Base-by-base conservation (phyloP, 1,139 yeast species). In the Hyphopichia khmerensis region DNA sequence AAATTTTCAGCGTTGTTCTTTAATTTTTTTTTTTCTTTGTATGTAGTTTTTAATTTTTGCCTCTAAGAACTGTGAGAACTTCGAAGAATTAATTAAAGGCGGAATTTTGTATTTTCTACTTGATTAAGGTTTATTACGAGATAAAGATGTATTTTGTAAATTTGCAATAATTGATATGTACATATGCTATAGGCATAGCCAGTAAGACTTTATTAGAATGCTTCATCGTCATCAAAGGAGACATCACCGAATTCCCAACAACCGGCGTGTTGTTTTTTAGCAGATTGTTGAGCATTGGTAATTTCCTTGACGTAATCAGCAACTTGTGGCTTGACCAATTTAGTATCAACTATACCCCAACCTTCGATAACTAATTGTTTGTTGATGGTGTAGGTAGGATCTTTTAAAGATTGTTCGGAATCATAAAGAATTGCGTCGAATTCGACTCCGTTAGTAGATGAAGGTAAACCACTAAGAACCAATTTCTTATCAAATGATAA, bases 221-320 rank as follows among this genome's bases (percentile, higher is more conserved):
- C 42, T 15, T 59, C 65, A 24, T 69, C 73, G 10, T 84, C 89
- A 42, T 82, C 86, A 42, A 74, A 82, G 17, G 84, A 74, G 40
- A 85, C 79, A 57, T 86, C 93, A 40, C 95, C 95, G 53, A 81
- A 84, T 62, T 84, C 84, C 95, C 95, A 87, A 56, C 89, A 84
- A 10, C 95, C 95, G 34, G 67, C 60, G 47, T 80, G 85, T 34
- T 60, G 65, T 9, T 63, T 47, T 57, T 74, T 80, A 27, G 93
- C 93, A 15, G 50, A 43, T 32, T 54, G 50, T 58, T 80, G 82
- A 10, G 65, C 71, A 34, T 57, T 53, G 45, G 74, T 56, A 38
- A 84, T 60, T 35, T 64, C 74, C 19, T 61, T 59, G 46, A 71
- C 70, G 39, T 67, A 63, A 32, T 62, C 64, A 40, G 64, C 64